These are phyloP conservation scores for Bipolaris gigantea DNA, from an alignment of 2,329 filamentous ascomycete species.

Conservation along the genomic window DNA sequence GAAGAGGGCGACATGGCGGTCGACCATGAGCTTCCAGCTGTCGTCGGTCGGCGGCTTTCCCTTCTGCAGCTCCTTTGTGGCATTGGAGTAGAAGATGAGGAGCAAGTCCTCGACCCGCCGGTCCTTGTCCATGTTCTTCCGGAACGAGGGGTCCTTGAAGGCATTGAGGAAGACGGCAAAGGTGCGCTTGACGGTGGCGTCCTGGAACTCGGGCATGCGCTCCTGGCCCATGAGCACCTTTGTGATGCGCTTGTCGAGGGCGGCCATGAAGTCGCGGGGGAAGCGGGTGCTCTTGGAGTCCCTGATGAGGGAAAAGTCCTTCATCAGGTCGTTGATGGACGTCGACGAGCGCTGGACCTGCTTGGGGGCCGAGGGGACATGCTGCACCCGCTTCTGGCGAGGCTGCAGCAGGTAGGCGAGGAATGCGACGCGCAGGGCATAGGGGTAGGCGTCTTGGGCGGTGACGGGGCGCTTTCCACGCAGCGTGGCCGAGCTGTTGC, in stretches of 20 bases:
- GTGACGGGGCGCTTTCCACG: slow-evolving; percentile 45
- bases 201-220: slow-evolving; percentile 82
- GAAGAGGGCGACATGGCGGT: slow-evolving; percentile 92
- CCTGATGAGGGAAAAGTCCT: slow-evolving; percentile 73
- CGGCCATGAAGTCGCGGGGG: slow-evolving; percentile 70
- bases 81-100: slow-evolving; percentile 93
- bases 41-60: slow-evolving; percentile 77
- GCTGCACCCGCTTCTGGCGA: slow-evolving; percentile 85
- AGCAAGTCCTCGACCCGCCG: slow-evolving; percentile 89
- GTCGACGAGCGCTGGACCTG: slow-evolving; percentile 69
- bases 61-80: slow-evolving; percentile 86
- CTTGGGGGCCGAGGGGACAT: slow-evolving; percentile 65
- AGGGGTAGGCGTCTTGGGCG: slow-evolving; percentile 83
- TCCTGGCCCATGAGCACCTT: slow-evolving; percentile 81
- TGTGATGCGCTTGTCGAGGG: slow-evolving; percentile 76
- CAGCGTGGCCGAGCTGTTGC: slow-evolving; percentile 40
- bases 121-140: slow-evolving; percentile 91
- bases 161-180: slow-evolving; percentile 94
- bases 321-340: slow-evolving; percentile 78
- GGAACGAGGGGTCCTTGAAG: slow-evolving; percentile 84
- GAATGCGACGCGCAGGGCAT: slow-evolving; percentile 86
- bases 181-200: slow-evolving; percentile 86
- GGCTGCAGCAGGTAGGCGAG: slow-evolving; percentile 92
- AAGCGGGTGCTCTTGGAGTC: slow-evolving; percentile 71
- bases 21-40: slow-evolving; percentile 86